Percentiles rank a stretch among this genome's conserved stretches.
These are phyloP conservation scores for Cladosporium colombiae DNA, from an alignment of 2,329 filamentous ascomycete genomes.

Conservation along the genomic window DNA sequence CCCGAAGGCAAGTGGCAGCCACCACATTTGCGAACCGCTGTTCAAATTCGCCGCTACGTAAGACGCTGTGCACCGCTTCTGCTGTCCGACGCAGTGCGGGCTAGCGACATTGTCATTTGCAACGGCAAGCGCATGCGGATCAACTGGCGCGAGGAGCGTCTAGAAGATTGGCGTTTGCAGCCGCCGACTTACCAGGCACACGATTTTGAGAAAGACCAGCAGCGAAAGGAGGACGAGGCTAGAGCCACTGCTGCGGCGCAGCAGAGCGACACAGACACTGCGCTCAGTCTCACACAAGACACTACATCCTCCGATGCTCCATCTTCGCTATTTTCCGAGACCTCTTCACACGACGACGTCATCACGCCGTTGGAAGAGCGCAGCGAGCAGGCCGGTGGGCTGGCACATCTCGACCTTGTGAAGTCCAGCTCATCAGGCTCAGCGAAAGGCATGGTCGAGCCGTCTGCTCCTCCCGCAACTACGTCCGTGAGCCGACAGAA, in stretches of 20 bases:
- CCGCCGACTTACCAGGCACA: conserved; percentile 45
- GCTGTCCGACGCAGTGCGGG: conserved; percentile 45
- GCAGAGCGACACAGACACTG: neutral
- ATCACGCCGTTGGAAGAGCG: conserved; percentile 15
- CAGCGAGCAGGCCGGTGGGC: neutral
- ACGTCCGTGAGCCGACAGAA: neutral
- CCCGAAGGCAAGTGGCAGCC: conserved; percentile 39
- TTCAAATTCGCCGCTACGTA: conserved; percentile 48
- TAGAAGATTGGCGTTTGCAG: conserved; percentile 44
- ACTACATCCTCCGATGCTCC: neutral
- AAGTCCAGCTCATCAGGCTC: conserved; percentile 8
- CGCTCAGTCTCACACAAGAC: neutral
- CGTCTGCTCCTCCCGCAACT: neutral
- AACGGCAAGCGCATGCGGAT: conserved; percentile 47
- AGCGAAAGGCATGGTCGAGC: neutral
- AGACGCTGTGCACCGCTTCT: conserved; percentile 50
- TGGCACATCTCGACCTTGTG: conserved; percentile 9
- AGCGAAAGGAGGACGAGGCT: neutral
- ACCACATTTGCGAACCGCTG: conserved; percentile 36
- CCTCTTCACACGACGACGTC: conserved; percentile 9
- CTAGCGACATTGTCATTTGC: conserved; percentile 48
- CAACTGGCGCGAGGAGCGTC: conserved; percentile 44
- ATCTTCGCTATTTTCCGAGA: conserved; percentile 14
- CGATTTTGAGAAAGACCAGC: conserved; percentile 13
- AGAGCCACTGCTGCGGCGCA: neutral